A percentile compares a stretch with the other conserved stretches of the same genome.
Evolutionary conservation across 495 filamentous ascomycete species (phyloP).

Genomic region (Hypoxylon subgilvum): DNA sequence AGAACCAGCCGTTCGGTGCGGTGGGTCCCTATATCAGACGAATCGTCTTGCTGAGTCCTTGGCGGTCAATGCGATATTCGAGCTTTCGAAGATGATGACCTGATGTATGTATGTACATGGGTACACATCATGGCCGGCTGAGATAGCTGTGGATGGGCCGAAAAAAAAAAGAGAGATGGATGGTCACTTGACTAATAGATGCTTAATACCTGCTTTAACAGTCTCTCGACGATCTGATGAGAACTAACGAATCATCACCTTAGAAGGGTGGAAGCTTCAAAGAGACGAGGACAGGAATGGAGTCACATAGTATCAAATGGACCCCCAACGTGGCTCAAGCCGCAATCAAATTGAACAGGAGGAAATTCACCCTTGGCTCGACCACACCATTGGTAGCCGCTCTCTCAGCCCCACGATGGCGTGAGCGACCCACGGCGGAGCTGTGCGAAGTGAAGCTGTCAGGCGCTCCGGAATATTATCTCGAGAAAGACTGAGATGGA

Average conservation of each 20-base stretch:
- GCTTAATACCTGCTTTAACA: too few relatives aligned
- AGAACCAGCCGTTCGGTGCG: constrained; percentile 20
- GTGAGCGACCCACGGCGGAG: constrained; percentile 25
- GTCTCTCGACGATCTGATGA: too few relatives aligned
- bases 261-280: too few relatives aligned
- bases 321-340: constrained; percentile 10
- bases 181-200: too few relatives aligned
- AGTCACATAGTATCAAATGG: too few relatives aligned
- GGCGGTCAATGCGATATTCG: constrained; percentile 23
- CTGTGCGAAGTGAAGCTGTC: constrained; percentile 19
- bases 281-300: too few relatives aligned
- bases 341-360: constrained; percentile 30
- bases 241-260: too few relatives aligned
- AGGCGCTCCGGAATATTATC: constrained; percentile 9
- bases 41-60: constrained; percentile 16
- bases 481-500: constrained; percentile 2
- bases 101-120: neutral
- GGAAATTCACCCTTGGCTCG: constrained; percentile 6
- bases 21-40: constrained; percentile 12
- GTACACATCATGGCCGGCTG: too few relatives aligned
- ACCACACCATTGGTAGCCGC: constrained; percentile 30
- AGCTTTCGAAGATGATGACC: too few relatives aligned
- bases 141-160: too few relatives aligned
- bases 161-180: too few relatives aligned
- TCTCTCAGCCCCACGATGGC: constrained; percentile 11